phyloP scores from a whole-genome alignment of 495 filamentous ascomycete genomes.

The Hypoxylon lienhwacheense region DNA sequence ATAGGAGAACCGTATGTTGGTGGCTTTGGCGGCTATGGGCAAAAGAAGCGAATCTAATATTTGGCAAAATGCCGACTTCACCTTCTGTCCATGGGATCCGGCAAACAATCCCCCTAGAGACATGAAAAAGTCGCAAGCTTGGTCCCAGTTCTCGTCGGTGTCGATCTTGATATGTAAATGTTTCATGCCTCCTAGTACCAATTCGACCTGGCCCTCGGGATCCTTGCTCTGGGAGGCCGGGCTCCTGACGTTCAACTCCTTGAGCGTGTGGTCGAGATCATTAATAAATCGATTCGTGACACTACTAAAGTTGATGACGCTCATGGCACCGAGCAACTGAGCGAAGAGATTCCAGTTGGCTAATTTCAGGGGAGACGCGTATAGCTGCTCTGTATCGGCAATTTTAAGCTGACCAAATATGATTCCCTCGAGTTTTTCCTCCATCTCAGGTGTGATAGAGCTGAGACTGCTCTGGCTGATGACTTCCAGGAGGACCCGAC shows the following conservation, averaged over 20 bases:
- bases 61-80: constrained; percentile 93
- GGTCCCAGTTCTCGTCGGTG: constrained; percentile 75
- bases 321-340: constrained; percentile 92
- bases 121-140: constrained; percentile 85
- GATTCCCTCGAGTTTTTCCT: constrained; percentile 85
- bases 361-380: constrained; percentile 75
- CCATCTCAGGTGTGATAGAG: constrained; percentile 83
- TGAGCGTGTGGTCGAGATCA: constrained; percentile 76
- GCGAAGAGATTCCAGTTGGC: constrained; percentile 95
- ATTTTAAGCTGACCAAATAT: constrained; percentile 90
- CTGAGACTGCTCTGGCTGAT: constrained; percentile 84
- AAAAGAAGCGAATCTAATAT: constrained; percentile 83
- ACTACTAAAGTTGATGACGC: constrained; percentile 80
- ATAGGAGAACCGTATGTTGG: constrained; percentile 68
- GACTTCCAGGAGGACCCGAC: constrained; percentile 90
- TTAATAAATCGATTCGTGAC: constrained; percentile 78
- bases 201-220: constrained; percentile 74
- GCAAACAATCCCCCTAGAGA: constrained; percentile 78
- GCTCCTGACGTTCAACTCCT: constrained; percentile 67
- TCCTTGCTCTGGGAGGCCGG: constrained; percentile 59
- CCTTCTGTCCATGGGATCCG: constrained; percentile 77
- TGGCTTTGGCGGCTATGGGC: constrained; percentile 79
- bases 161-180: constrained; percentile 74
- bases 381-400: constrained; percentile 80
- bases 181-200: constrained; percentile 88